phyloP scores from a whole-genome alignment of 2,329 filamentous ascomycete genomes.

The Sarocladiaceae sp. region DNA sequence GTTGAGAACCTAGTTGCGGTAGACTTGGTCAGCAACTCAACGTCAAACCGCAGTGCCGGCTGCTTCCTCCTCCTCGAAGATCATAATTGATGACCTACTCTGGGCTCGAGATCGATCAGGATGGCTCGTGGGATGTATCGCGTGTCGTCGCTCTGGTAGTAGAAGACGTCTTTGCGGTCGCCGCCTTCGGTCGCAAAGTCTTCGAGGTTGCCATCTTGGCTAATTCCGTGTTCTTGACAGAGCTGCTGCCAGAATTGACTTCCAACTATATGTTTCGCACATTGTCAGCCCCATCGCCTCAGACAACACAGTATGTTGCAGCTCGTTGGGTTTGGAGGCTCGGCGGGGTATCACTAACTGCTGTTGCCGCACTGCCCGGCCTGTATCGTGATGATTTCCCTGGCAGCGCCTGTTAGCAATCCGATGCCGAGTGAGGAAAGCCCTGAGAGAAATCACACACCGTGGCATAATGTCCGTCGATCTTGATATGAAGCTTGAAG shows the following conservation, averaged over 20 bases:
- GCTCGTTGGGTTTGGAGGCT: constrained; percentile 10
- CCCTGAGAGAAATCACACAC: neutral
- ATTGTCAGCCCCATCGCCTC: constrained; percentile 13
- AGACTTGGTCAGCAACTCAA: neutral
- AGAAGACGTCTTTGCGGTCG: constrained; percentile 98
- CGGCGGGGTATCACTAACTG: constrained; percentile 60
- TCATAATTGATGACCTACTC: constrained; percentile 45
- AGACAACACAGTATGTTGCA: neutral
- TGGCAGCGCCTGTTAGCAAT: constrained; percentile 40
- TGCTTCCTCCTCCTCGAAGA: neutral
- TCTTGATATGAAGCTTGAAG: neutral
- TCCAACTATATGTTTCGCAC: constrained; percentile 67
- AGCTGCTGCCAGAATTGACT: constrained; percentile 99
- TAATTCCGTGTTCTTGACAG: constrained; percentile 97
- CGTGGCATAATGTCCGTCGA: constrained; percentile 12
- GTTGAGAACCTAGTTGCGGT: constrained; percentile 64
- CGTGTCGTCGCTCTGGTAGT: constrained; percentile 98
- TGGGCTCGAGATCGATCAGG: constrained; percentile 88
- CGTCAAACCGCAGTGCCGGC: neutral
- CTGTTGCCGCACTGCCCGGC: constrained; percentile 99
- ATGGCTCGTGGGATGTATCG: constrained; percentile 97
- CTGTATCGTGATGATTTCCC: constrained; percentile 99
- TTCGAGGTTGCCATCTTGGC: constrained; percentile 92
- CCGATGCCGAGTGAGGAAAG: neutral
- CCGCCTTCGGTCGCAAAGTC: constrained; percentile 97